Evolutionary conservation across 148 eudicot genomes (phyloP), one percentile per base, ranked within the genome.

Genomic region (Rhododendron williamsianum): DNA sequence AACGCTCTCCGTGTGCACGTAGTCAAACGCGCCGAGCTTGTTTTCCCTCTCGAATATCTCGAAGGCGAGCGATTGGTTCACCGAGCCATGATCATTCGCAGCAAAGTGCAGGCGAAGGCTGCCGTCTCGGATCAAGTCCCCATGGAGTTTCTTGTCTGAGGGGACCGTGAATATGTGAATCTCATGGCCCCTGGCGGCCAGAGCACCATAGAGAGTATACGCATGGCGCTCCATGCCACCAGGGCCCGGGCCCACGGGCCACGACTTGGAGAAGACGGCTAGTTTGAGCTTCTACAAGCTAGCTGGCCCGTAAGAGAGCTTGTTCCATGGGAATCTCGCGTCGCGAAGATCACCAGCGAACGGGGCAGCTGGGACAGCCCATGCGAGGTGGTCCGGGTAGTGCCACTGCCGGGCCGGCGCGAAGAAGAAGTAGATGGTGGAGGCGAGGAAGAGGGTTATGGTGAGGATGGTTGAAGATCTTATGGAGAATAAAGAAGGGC

Each of bases 151-250:
- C 19, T 25, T 35, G 49, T 84, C 85, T 3, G 88, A 82, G 0
- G 90, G 89, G 3, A 56, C 80, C 0, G 92, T 91, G 76, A 89
- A 91, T 27, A 89, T 78, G 27, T 91, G 91, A 21, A 91, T 72
- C 38, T 91, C 86, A 27, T 91, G 92, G 4, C 92, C 92, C 10
- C 83, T 84, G 5, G 30, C n/a, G 7, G 90, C 87, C 0, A 91
- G 87, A 18, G 87, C 86, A 4, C 38, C 48, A 36, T 81, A 79
- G 8, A 91, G 60, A 19, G 91, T 91, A 0, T 33, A 82, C 4
- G 92, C 91, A 38, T 91, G 92, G 27, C 91, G 85, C 49, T 91
- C 92, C 91, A 91, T 89, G 4, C 92, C 92, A 2, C 92, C 92
- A 2, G 91, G 90, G 56, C 23, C 35, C 1, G 85, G 19, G 2